These are phyloP conservation scores for Wickerhamomyces canadensis DNA, from an alignment of 805 yeast species.

Conservation along the genomic window DNA sequence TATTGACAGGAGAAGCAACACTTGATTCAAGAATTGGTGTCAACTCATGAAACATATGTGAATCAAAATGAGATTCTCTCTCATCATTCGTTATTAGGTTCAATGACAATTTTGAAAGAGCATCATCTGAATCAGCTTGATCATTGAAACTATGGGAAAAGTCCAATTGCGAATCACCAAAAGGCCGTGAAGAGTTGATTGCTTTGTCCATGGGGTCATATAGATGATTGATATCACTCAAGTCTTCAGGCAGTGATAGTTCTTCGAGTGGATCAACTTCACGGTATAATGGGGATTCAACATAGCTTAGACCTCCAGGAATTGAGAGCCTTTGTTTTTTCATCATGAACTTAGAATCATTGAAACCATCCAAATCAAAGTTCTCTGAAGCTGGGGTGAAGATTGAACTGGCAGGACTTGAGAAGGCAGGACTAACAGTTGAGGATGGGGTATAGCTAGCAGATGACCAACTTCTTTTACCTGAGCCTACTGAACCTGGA, in stretches of 20 bases:
- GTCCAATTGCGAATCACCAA: constrained; percentile 3
- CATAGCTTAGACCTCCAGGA: constrained; percentile 2
- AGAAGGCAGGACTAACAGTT: constrained; percentile 14
- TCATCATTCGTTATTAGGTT: no score
- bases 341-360: background rate
- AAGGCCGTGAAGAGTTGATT: constrained; percentile 2
- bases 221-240: constrained; percentile 16
- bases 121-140: background rate
- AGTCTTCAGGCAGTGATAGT: constrained; percentile 13
- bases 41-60: no score
- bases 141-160: background rate
- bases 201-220: constrained; percentile 6
- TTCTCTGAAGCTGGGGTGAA: constrained; percentile 14
- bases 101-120: no score
- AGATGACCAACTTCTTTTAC: constrained; percentile 20
- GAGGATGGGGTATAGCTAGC: constrained; percentile 19
- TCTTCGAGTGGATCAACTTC: constrained; percentile 16
- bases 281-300: constrained; percentile 17
- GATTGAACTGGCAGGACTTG: constrained; percentile 11
- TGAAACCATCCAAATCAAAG: constrained; percentile 4
- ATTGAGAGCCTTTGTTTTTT: constrained; percentile 7
- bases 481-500: constrained; percentile 7
- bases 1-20: no score
- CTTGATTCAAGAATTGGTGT: no score
- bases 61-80: no score